Evolutionary conservation across 176 grass and related monocot species (phyloP).

Genomic region (Bolboschoenus planiculmis): DNA sequence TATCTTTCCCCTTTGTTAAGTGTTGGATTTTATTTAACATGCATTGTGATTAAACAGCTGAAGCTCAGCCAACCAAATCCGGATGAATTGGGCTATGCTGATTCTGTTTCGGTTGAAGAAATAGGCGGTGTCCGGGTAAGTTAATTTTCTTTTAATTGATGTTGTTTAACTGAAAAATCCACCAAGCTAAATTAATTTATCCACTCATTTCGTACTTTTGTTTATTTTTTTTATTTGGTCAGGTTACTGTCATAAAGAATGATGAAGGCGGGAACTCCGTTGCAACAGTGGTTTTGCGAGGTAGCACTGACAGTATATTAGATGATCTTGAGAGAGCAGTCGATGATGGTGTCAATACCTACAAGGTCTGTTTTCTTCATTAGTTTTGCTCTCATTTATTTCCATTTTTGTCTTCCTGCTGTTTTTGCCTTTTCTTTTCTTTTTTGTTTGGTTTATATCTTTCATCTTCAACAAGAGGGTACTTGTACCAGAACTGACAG

Average conservation of each 20-base stretch:
- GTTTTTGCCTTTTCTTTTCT: background rate
- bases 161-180: background rate
- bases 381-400: background rate
- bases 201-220: conserved; percentile 6
- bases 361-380: conserved; percentile 49
- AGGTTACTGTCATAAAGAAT: conserved; percentile 85
- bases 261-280: conserved; percentile 81
- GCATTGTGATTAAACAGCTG: conserved; percentile 44
- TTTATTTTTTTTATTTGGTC: conserved; percentile 8
- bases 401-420: background rate
- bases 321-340: conserved; percentile 96
- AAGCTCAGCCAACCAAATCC: conserved; percentile 76
- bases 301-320: conserved; percentile 89
- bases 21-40: background rate
- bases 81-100: conserved; percentile 75
- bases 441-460: background rate
- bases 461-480: background rate
- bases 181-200: background rate
- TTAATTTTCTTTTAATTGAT: conserved; percentile 1
- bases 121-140: conserved; percentile 70
- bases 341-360: conserved; percentile 94
- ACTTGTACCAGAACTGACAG: background rate
- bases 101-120: conserved; percentile 86
- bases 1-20: background rate
- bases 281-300: conserved; percentile 73